Base-by-base conservation (phyloP, 306 rosid genomes). In the Argentina anserina region DNA sequence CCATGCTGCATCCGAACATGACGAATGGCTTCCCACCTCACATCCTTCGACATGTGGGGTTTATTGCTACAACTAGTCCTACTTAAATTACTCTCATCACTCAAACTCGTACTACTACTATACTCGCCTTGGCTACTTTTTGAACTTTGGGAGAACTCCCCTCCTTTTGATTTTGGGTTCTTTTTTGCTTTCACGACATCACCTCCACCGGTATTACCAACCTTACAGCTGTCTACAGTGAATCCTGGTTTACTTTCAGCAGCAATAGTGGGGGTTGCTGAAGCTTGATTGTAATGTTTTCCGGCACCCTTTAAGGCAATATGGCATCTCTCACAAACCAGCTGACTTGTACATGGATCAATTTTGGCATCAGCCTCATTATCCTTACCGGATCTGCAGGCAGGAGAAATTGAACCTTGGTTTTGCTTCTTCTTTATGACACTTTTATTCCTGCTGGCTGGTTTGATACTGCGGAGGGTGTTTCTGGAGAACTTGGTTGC, bases 31-130 rank as follows among this genome's bases (percentile, higher is more conserved):
- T 82, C 92, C 98, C 98, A 94, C 76, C 98, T 78, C 45, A 87
- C 87, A 79, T 94, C 98, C 85, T 94, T 94, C 26, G 98, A 89
- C 98, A 94, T 94, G 87, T 94, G 98, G 80, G 98, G 98, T 82
- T 97, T 91, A 72, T 87, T 89, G 70, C 98, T 87, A 76, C 83
- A 90, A 81, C 95, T 94, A 62, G 92, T 87, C 50, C 98, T 90
- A 73, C 89, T 92, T 39, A 76, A 66, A 85, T 85, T 91, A 81
- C 97, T 91, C 67, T 91, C 97, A 45, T 89, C 98, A 75, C 98
- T 94, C 83, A 90, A 91, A 77, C 96, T 94, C 4, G 98, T 89
- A 81, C 98, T 88, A 81, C 92, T 91, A 79, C 98, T 91, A 79
- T 87, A 80, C 84, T 94, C 98, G 43, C 97, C 94, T 79, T 87